Evolutionary conservation across 306 rosid genomes (phyloP).

Genomic region (Vicia sativa): DNA sequence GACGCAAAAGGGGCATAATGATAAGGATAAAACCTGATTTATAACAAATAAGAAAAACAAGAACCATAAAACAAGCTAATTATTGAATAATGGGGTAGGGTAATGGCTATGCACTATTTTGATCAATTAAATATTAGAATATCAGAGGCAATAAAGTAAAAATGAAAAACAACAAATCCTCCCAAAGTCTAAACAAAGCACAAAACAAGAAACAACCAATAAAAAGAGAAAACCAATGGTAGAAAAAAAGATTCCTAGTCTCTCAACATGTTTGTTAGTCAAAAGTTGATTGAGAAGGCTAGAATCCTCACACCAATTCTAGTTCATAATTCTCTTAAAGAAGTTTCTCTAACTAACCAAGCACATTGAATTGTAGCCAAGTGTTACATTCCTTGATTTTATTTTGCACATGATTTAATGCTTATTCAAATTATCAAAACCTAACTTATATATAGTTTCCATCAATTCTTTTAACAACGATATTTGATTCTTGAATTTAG

Average conservation of each 20-base stretch:
- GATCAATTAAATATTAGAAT: constrained; percentile 8
- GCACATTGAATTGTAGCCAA: neutral
- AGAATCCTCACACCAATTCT: neutral
- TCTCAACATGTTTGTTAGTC: neutral
- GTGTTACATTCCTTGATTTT: neutral
- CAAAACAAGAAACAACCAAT: constrained; percentile 3
- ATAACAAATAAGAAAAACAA: neutral
- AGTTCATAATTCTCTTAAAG: neutral
- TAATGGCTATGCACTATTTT: neutral
- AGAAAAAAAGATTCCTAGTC: constrained; percentile 4
- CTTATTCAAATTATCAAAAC: neutral
- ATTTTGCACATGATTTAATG: neutral
- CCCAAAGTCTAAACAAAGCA: neutral
- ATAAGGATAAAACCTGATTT: constrained; percentile 94
- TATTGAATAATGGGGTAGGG: neutral
- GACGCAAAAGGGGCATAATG: constrained; percentile 99
- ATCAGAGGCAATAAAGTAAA: constrained; percentile 1
- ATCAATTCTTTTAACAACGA: neutral
- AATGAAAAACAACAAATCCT: neutral
- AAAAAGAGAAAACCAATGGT: neutral
- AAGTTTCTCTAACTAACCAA: neutral
- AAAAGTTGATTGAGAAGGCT: neutral
- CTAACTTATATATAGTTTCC: neutral
- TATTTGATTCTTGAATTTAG: neutral
- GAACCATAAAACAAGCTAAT: neutral